Conservation (phyloP, 2,329 filamentous ascomycete genomes). For the Xylariaceae sp. region DNA sequence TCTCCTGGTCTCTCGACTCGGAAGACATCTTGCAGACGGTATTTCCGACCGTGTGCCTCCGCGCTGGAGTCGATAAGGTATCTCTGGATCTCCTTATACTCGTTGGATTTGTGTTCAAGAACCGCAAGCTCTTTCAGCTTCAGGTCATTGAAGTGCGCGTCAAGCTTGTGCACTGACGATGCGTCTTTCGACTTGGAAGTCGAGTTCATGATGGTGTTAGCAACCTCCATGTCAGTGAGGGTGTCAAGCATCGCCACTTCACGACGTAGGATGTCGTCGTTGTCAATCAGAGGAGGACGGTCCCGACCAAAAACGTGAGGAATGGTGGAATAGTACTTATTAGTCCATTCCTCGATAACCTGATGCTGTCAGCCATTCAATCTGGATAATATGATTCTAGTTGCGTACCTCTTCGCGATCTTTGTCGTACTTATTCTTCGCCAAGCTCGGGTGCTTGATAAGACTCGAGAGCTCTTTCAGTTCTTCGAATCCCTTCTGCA, state of each 20-base stretch:
- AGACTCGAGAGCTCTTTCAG: slow-evolving; percentile 71
- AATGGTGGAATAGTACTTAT: slow-evolving; percentile 75
- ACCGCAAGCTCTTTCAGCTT: slow-evolving; percentile 71
- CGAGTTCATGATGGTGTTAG: slow-evolving; percentile 71
- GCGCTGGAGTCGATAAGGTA: slow-evolving; percentile 68
- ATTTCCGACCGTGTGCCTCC: slow-evolving; percentile 57
- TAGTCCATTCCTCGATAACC: slow-evolving; percentile 63
- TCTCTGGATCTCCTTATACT: slow-evolving; percentile 61
- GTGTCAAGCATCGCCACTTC: slow-evolving; percentile 76
- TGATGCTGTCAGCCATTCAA: background rate
- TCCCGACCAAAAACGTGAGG: slow-evolving; percentile 76
- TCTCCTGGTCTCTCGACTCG: slow-evolving; percentile 74
- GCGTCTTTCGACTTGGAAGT: slow-evolving; percentile 44
- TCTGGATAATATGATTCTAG: no score
- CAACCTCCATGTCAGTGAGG: slow-evolving; percentile 78
- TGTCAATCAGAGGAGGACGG: slow-evolving; percentile 64
- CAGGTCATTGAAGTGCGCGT: slow-evolving; percentile 68
- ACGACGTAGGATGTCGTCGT: slow-evolving; percentile 57
- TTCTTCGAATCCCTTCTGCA: slow-evolving; percentile 68
- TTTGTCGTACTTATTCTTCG: slow-evolving; percentile 41
- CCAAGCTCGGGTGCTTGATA: slow-evolving; percentile 50
- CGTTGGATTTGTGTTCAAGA: slow-evolving; percentile 53
- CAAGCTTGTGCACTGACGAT: slow-evolving; percentile 57
- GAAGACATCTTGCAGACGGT: slow-evolving; percentile 71
- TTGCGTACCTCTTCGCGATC: slow-evolving; percentile 16